These are phyloP conservation scores for Chenopodium suecicum DNA, from an alignment of 148 eudicot species.

Conservation along the genomic window DNA sequence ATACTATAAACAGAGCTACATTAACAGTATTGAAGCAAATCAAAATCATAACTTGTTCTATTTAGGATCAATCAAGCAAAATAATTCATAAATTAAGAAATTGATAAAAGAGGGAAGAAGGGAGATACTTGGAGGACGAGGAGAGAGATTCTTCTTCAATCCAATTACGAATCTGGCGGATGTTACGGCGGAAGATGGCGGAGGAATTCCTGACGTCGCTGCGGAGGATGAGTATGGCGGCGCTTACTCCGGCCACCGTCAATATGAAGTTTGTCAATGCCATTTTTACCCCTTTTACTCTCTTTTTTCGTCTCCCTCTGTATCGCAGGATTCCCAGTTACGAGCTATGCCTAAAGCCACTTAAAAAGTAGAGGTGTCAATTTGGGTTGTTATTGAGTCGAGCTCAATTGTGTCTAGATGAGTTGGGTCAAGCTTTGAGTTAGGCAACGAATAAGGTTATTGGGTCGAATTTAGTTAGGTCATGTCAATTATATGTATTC, in stretches of 20 bases:
- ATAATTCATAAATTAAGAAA: background rate
- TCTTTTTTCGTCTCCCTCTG: background rate
- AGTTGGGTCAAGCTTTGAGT: too few relatives aligned
- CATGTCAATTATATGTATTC: too few relatives aligned
- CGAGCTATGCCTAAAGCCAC: too few relatives aligned
- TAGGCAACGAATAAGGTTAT: too few relatives aligned
- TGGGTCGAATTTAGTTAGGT: too few relatives aligned
- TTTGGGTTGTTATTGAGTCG: too few relatives aligned
- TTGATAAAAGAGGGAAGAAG: background rate
- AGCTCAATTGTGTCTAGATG: too few relatives aligned
- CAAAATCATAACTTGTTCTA: background rate
- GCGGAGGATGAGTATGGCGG: constrained; percentile 64
- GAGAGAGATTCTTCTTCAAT: constrained; percentile 73
- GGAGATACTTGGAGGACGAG: constrained; percentile 60
- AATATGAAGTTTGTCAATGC: constrained; percentile 74
- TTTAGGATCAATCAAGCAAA: too few relatives aligned
- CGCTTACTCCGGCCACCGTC: constrained; percentile 79
- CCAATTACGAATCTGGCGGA: constrained; percentile 80
- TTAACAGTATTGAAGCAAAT: background rate
- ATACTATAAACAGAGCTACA: background rate
- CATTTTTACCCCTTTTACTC: constrained; percentile 32
- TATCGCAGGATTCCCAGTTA: too few relatives aligned
- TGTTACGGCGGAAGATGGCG: constrained; percentile 68
- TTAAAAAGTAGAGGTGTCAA: too few relatives aligned
- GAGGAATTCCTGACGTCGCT: constrained; percentile 79